These are phyloP conservation scores for Thecamonas trahens DNA, from an alignment of 78 protist genomes.

Conservation along the genomic window DNA sequence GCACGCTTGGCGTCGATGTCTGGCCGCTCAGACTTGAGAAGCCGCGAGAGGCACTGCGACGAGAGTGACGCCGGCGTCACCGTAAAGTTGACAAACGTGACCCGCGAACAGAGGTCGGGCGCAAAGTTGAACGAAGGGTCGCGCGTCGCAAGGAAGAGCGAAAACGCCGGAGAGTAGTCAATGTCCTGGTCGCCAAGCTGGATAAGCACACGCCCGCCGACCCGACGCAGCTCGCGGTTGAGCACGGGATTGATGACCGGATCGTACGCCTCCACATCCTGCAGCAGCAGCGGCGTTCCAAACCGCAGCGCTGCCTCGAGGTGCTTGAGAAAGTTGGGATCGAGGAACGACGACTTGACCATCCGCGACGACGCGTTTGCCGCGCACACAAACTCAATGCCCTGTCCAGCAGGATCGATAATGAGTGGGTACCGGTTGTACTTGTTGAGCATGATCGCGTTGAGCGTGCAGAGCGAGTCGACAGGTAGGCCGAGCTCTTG, in stretches of 20 bases:
- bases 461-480: slow-evolving; percentile 89
- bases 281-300: slow-evolving; percentile 85
- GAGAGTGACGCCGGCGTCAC: slow-evolving; percentile 78
- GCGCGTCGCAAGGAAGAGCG: slow-evolving; percentile 81
- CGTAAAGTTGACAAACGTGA: slow-evolving; percentile 90
- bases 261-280: slow-evolving; percentile 91
- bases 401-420: slow-evolving; percentile 97
- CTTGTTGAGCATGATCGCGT: slow-evolving; percentile 87
- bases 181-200: slow-evolving; percentile 87
- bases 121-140: slow-evolving; percentile 78
- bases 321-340: slow-evolving; percentile 69
- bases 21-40: slow-evolving; percentile 59
- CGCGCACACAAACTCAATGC: slow-evolving; percentile 57
- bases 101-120: slow-evolving; percentile 89
- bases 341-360: slow-evolving; percentile 70
- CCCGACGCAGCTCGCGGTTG: slow-evolving; percentile 72
- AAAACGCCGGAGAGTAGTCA: slow-evolving; percentile 92
- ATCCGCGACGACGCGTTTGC: slow-evolving; percentile 37
- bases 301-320: slow-evolving; percentile 80
- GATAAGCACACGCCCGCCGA: slow-evolving; percentile 83
- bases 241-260: slow-evolving; percentile 95
- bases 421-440: slow-evolving; percentile 95
- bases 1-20: slow-evolving; percentile 77
- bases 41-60: slow-evolving; percentile 51
- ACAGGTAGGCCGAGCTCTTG: slow-evolving; percentile 74